These are phyloP conservation scores for Diaporthe citrichinensis DNA, from an alignment of 2,329 filamentous ascomycete genomes.

Conservation along the genomic window DNA sequence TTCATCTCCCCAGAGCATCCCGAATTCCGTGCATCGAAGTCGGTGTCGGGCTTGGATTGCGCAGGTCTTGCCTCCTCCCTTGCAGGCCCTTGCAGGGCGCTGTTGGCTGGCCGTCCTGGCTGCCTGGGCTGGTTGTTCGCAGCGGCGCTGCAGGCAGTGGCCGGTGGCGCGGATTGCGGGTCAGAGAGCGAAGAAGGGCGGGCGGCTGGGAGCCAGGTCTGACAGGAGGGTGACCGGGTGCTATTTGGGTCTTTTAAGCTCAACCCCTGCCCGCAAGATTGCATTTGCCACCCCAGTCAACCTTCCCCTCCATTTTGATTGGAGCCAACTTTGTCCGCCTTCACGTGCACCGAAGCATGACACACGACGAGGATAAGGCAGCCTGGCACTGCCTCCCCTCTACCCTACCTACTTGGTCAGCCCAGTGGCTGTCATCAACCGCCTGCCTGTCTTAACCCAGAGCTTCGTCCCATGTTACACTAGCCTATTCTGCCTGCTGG, in stretches of 20 bases:
- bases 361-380: background rate
- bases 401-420: background rate
- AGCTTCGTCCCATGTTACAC: conserved; percentile 11
- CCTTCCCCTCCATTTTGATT: conserved; percentile 46
- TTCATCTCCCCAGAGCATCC: background rate
- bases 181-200: conserved; percentile 50
- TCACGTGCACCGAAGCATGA: conserved; percentile 25
- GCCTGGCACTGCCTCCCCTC: conserved; percentile 29
- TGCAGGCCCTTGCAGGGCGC: background rate
- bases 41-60: background rate
- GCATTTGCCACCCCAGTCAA: conserved; percentile 43
- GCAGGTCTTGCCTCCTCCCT: background rate
- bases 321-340: conserved; percentile 39
- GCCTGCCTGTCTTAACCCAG: background rate
- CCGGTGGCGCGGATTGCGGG: conserved; percentile 48
- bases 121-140: conserved; percentile 43
- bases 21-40: conserved; percentile 26
- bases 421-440: conserved; percentile 21
- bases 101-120: conserved; percentile 37
- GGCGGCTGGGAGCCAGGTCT: conserved; percentile 48
- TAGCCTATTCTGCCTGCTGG: background rate
- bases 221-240: conserved; percentile 61
- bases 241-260: conserved; percentile 72
- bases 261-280: conserved; percentile 46
- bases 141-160: conserved; percentile 14